phyloP scores from a whole-genome alignment of 768 basidiomycete genomes.

The Rhodotorula sphaerocarpa region DNA sequence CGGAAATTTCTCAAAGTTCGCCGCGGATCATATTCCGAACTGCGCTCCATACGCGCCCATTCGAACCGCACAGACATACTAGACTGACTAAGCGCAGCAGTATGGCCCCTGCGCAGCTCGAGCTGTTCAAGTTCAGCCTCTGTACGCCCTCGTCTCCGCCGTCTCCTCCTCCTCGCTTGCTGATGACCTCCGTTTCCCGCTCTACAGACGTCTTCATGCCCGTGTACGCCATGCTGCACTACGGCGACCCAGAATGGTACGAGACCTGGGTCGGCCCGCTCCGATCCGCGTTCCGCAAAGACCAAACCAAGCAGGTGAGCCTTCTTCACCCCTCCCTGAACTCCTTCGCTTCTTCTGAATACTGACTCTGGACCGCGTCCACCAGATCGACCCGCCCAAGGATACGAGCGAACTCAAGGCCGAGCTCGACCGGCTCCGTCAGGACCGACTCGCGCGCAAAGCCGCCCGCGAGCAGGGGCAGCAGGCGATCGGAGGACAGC shows the following conservation, averaged over 20 bases:
- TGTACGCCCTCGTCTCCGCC: conserved; percentile 42
- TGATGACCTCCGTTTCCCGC: background rate
- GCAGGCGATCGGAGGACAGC: too few species aligned
- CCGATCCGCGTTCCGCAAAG: conserved; percentile 38
- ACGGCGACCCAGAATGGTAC: conserved; percentile 84
- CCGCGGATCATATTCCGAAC: too few species aligned
- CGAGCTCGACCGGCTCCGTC: conserved; percentile 20
- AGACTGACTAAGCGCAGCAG: too few species aligned
- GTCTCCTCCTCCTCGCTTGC: background rate
- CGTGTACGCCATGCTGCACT: conserved; percentile 68
- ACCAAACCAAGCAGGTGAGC: conserved; percentile 26
- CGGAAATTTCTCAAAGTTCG: too few species aligned
- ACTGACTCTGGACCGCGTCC: background rate
- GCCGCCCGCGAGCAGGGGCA: too few species aligned
- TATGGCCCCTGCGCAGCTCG: conserved; percentile 72
- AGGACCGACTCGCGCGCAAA: conserved; percentile 22
- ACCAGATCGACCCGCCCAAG: conserved; percentile 21
- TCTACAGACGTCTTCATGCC: conserved; percentile 63
- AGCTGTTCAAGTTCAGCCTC: conserved; percentile 69
- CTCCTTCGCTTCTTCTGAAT: background rate
- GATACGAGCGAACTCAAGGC: conserved; percentile 19
- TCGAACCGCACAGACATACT: too few species aligned
- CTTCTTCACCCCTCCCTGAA: background rate
- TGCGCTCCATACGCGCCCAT: too few species aligned
- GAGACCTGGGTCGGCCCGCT: conserved; percentile 67